Evolutionary conservation across 2,329 filamentous ascomycete genomes (phyloP).

Genomic region (Capronia americana): DNA sequence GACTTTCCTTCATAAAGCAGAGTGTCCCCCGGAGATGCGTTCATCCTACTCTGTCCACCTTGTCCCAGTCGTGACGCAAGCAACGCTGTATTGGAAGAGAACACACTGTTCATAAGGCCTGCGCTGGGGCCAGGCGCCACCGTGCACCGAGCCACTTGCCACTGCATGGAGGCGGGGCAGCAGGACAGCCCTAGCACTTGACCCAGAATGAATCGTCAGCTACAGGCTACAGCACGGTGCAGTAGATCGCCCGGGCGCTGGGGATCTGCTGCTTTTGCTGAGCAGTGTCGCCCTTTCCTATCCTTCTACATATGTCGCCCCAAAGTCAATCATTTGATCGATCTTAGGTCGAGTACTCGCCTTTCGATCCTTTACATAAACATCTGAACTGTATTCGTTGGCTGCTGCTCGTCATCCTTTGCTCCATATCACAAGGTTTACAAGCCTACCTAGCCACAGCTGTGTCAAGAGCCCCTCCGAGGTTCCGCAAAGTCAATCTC

Average conservation of each 20-base stretch:
- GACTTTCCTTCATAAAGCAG: background rate
- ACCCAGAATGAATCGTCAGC: background rate
- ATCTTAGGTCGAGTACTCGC: slow-evolving; percentile 2
- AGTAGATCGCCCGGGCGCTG: background rate
- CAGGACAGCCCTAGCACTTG: background rate
- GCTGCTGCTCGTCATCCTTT: slow-evolving; percentile 7
- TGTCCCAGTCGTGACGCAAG: background rate
- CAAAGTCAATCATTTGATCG: background rate
- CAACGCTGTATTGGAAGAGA: background rate
- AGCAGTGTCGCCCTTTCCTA: background rate
- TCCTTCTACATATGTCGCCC: background rate
- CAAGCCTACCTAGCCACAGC: slow-evolving; percentile 10
- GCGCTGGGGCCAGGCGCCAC: background rate
- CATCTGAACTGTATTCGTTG: slow-evolving; percentile 5
- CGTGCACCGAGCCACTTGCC: background rate
- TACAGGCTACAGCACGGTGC: background rate
- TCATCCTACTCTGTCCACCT: background rate
- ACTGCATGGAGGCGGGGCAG: background rate
- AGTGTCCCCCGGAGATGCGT: background rate
- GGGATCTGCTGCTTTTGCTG: background rate
- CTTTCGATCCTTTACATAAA: slow-evolving; percentile 16
- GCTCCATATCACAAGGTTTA: slow-evolving; percentile 20
- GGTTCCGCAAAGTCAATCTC: slow-evolving; percentile 12
- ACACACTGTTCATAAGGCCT: background rate
- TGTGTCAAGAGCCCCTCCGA: background rate